Evolutionary conservation across 1,284 basidiomycete species (phyloP), one percentile per base, ranked within the genome.

Genomic region (Pseudozyma thailandica): DNA sequence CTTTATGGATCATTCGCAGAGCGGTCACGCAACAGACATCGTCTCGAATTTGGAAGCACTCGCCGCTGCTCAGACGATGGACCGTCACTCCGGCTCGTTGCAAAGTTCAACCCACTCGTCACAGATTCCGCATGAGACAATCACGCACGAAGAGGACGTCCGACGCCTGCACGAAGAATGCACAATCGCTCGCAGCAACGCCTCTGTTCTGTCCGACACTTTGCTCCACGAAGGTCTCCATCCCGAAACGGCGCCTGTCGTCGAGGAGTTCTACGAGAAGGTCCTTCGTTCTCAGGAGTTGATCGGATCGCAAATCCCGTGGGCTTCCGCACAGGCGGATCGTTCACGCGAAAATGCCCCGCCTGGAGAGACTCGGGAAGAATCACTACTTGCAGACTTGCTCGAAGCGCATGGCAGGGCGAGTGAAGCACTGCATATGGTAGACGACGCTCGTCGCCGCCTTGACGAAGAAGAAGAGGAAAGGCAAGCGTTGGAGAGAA

Each of bases 151-250:
- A 12, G 73, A 72, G 46, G 75, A 79, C 42, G 53, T 70, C 8
- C 61, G 70, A 6, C 61, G 68, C n/a, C 41, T 78, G 46, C 74
- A 74, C 45, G 74, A 78, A 25, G 74, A 78, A 54, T 78, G 76
- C 49, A 52, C 68, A 9, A 68, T 76, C 5, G 77, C 73, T 4
- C 59, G 71, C 10, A 62, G 56, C 46, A 72, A 75, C 27, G 74
- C 76, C 0, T 45, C 47, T 12, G 60, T 79, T 4, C 47, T 79
- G 23, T 26, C 69, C 9, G 75, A 79, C 8, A 62, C 65, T 16
- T 20, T 79, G 2, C 27, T 74, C 18, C 54, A 64, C 37, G 58
- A 66, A 25, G 69, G 68, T 2, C 33, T 72, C 28, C 50, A 44
- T n/a, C 9, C 46, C 16, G 50, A 61, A 1, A 66, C 64, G 13